A percentile compares a stretch with the other conserved stretches of the same genome.
These are phyloP conservation scores for Alternaria solani DNA, from an alignment of 2,329 filamentous ascomycete species.

Conservation along the genomic window DNA sequence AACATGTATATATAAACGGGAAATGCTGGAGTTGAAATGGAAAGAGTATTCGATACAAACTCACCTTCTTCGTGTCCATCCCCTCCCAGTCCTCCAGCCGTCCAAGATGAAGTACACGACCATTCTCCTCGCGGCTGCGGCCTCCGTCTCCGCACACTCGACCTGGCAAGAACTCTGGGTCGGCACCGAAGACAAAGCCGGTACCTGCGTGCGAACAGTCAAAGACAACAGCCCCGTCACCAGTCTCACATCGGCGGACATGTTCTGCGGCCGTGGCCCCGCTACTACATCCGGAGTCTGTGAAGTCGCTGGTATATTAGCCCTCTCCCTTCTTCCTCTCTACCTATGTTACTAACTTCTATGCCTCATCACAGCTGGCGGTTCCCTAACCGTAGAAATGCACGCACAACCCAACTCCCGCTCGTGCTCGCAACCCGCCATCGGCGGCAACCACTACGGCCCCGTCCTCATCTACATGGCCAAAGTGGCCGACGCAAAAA, in stretches of 20 bases:
- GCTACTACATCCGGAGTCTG: constrained; percentile 37
- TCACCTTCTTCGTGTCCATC: too few species aligned
- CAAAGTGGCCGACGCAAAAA: constrained; percentile 48
- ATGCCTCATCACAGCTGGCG: constrained; percentile 33
- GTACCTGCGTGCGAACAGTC: constrained; percentile 43
- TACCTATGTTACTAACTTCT: constrained; percentile 14
- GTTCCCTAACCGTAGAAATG: constrained; percentile 49
- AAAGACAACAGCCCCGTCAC: constrained; percentile 48
- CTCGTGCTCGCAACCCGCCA: constrained; percentile 43
- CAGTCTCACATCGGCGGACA: constrained; percentile 40
- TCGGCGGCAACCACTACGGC: constrained; percentile 51
- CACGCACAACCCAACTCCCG: constrained; percentile 47
- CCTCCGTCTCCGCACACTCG: constrained; percentile 48
- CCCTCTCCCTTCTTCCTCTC: neutral
- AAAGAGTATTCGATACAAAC: neutral
- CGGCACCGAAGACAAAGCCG: constrained; percentile 42
- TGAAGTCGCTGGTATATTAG: constrained; percentile 43
- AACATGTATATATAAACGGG: neutral
- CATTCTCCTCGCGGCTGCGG: constrained; percentile 44
- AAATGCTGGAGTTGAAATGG: neutral
- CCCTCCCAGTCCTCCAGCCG: neutral
- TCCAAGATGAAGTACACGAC: constrained; percentile 42
- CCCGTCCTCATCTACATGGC: constrained; percentile 51
- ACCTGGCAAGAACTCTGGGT: constrained; percentile 52
- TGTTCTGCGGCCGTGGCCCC: constrained; percentile 49